Conservation (phyloP, 495 filamentous ascomycete genomes). For the Tuber magnatum region DNA sequence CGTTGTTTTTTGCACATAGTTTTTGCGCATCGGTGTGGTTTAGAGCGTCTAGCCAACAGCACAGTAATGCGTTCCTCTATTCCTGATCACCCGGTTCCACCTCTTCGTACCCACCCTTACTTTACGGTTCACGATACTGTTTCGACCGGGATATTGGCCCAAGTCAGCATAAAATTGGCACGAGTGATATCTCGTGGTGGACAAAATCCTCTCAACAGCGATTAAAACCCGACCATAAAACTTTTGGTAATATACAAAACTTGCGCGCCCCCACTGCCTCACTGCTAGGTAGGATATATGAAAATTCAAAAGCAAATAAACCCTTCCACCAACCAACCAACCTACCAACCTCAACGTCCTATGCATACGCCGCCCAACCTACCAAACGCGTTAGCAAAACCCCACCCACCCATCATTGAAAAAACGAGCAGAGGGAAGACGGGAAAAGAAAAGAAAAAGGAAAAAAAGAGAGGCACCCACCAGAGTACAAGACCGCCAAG, state of each 20-base stretch:
- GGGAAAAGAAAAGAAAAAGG: background rate
- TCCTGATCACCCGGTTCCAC: background rate
- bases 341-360: background rate
- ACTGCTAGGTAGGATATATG: background rate
- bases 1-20: background rate
- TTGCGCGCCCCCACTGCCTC: background rate
- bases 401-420: conserved; percentile 8
- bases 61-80: background rate
- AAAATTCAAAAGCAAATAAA: background rate
- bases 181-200: background rate
- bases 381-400: conserved; percentile 23
- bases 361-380: conserved; percentile 66
- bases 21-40: background rate
- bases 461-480: conserved; percentile 48
- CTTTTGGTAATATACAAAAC: background rate
- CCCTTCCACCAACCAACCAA: background rate
- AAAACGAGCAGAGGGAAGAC: conserved; percentile 13
- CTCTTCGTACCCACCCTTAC: background rate
- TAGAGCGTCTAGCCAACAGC: background rate
- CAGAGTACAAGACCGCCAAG: conserved; percentile 81
- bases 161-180: background rate
- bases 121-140: background rate
- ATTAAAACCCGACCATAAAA: background rate
- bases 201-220: background rate
- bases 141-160: background rate